Conservation (phyloP, 2,329 filamentous ascomycete genomes). For the Cryphonectria radicalis region DNA sequence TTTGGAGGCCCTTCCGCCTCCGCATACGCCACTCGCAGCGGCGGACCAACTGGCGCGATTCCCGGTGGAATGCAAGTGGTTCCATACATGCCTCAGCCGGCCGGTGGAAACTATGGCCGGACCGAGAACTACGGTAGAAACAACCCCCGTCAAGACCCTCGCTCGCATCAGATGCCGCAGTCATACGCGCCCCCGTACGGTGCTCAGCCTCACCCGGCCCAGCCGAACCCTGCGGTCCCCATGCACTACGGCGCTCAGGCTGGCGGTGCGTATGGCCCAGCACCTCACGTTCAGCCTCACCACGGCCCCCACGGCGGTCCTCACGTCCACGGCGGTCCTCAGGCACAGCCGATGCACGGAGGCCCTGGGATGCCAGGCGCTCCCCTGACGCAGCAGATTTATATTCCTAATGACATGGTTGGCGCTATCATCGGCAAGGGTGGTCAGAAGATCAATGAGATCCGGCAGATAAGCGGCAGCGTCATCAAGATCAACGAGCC, state of each 20-base stretch:
- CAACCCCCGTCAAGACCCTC: slow-evolving; percentile 71
- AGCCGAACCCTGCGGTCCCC: slow-evolving; percentile 65
- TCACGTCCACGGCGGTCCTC: slow-evolving; percentile 66
- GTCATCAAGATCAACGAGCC: slow-evolving; percentile 99
- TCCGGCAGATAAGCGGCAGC: slow-evolving; percentile 92
- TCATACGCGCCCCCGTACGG: slow-evolving; percentile 63
- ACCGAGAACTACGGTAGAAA: slow-evolving; percentile 84
- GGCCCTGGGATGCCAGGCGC: slow-evolving; percentile 67
- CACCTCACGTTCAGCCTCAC: slow-evolving; percentile 72
- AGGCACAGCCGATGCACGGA: slow-evolving; percentile 75
- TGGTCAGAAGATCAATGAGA: slow-evolving; percentile 99
- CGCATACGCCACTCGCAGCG: slow-evolving; percentile 95
- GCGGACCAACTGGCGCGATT: slow-evolving; percentile 88
- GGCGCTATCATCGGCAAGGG: slow-evolving; percentile 99
- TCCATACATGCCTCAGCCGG: slow-evolving; percentile 93
- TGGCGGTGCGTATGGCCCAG: slow-evolving; percentile 74
- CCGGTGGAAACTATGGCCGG: slow-evolving; percentile 89
- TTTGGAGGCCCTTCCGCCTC: slow-evolving; percentile 96
- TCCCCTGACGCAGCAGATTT: slow-evolving; percentile 96
- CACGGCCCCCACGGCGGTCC: slow-evolving; percentile 66
- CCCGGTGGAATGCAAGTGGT: slow-evolving; percentile 99
- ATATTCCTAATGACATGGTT: slow-evolving; percentile 99
- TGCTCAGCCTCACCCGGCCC: slow-evolving; percentile 62
- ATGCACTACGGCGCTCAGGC: slow-evolving; percentile 84
- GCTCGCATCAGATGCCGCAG: slow-evolving; percentile 71